A percentile compares a stretch with the other conserved stretches of the same genome.
These are phyloP conservation scores for Monosporozyma aerobia DNA, from an alignment of 805 yeast genomes.

Conservation along the genomic window DNA sequence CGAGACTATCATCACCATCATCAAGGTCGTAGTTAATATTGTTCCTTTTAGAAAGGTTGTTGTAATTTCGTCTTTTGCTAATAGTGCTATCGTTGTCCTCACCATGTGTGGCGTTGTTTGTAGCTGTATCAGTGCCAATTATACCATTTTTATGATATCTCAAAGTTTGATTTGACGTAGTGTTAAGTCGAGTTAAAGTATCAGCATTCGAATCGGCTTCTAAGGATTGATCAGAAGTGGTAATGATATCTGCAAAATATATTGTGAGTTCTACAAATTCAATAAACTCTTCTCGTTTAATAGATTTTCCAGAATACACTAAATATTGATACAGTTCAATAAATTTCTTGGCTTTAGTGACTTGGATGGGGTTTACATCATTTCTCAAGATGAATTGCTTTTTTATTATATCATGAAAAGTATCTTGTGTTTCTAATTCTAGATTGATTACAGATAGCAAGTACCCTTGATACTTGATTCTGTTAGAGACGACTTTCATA, in stretches of 20 bases:
- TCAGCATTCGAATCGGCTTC: not conserved
- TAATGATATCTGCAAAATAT: constrained; percentile 24
- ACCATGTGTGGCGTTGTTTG: not conserved
- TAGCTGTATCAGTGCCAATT: not conserved
- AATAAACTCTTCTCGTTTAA: constrained; percentile 50
- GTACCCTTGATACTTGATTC: constrained; percentile 41
- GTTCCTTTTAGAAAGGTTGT: not conserved
- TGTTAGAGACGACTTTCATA: constrained; percentile 50
- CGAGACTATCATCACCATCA: not conserved
- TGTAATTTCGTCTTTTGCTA: not conserved
- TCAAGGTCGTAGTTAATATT: not conserved
- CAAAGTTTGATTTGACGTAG: not conserved
- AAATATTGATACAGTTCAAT: constrained; percentile 54
- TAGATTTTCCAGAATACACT: constrained; percentile 54
- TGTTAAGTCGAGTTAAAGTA: not conserved
- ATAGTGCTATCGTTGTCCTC: not conserved
- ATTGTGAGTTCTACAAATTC: constrained; percentile 44
- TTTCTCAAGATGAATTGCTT: constrained; percentile 15
- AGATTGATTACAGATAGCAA: constrained; percentile 30
- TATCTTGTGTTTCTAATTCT: constrained; percentile 18
- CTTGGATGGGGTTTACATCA: constrained; percentile 3
- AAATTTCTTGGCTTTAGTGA: constrained; percentile 27
- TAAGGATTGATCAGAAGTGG: constrained; percentile 10
- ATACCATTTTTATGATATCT: not conserved
- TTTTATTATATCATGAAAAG: constrained; percentile 19